Evolutionary conservation across 108 stramenopile genomes (phyloP), one percentile per base, ranked within the genome.

Genomic region (Cyclotella cryptica): DNA sequence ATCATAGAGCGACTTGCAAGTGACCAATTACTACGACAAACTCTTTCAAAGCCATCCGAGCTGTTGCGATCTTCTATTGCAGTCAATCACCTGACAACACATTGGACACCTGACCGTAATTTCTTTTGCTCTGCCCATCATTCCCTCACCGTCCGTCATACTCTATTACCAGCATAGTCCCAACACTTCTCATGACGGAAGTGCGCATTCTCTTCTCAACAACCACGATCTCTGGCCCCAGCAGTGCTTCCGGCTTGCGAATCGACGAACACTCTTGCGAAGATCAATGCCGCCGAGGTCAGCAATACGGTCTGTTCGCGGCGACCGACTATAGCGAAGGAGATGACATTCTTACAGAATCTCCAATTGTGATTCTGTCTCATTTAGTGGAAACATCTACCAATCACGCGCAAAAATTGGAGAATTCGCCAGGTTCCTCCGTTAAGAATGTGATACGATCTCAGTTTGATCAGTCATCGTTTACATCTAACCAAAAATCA

Each of bases 301-400:
- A 66, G 26, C 79, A 81, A 58, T 65, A 81, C 43, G 92, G 88
- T 22, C 69, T 95, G 3, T 95, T 92, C 77, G 94, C 90, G 9
- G 85, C 89, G 2, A 59, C 76, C 27, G 75, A 77, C 15, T 90
- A 88, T 63, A 52, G 47, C n/a, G 68, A 71, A 53, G 94, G 94
- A 11, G 88, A 93, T 69, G 57, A 85, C 43, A 90, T 95, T 69
- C 72, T 95, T 18, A 47, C 75, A 54, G 92, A 94, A 76, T 64
- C 75, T 17, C 91, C 93, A 0, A 47, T 91, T 27, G 49, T 85
- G 3, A 54, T 49, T 42, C 66, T 94, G 49, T 72, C 69, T 73
- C 12, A 77, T 86, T 81, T 21, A 66, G 65, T 52, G 62, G 49
- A 24, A 42, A 49, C 22, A 43, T 30, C 28, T 7, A 49, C 14